Evolutionary conservation across 805 yeast genomes (phyloP), one percentile per base, ranked within the genome.

Genomic region (Myxozyma sirexii): DNA sequence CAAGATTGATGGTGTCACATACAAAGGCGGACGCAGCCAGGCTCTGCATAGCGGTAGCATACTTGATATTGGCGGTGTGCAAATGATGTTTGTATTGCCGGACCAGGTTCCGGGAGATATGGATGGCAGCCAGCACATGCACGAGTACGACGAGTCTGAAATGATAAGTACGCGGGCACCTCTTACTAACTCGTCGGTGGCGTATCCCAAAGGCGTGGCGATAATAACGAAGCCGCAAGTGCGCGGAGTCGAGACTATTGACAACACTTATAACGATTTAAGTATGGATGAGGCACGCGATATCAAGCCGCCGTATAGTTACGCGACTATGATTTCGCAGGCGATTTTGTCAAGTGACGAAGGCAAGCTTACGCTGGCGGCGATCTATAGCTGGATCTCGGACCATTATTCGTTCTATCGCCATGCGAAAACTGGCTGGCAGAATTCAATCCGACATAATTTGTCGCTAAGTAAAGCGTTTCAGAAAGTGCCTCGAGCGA

Each of bases 281-380:
- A 86, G 96, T n/a, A 81, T 81, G 62, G 98, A 93, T 72, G 97
- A 91, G 63, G 85, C 96, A 53, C 89, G 87, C 70, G 96, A 93
- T 71, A 85, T 92, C 67, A 94, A 94, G 74, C 99, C 99, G 2
- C 98, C 98, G 1, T 94, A 87, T 72, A 87, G 96, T 17, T 94
- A 94, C 72, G 98, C 99, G 0, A 93, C 97, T 1, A 92, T 94
- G 97, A 94, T 94, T 67, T 91, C 99, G 2, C 97, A 94, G 72
- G 97, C 98, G 0, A 94, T 94, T 26, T 76, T 94, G 66, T 89
- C 97, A 6, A 88, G 90, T 56, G 81, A 82, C 1, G 97, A 92
- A 61, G 96, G 96, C 44, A 90, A 89, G 44, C 80, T 93, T 79
- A 88, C 97, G 13, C 76, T 94, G 67, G 83, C 96, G 1, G 97